A percentile compares a stretch with the other conserved stretches of the same genome.
Evolutionary conservation across 495 filamentous ascomycete genomes (phyloP).

Genomic region (Xylaria bambusicola): DNA sequence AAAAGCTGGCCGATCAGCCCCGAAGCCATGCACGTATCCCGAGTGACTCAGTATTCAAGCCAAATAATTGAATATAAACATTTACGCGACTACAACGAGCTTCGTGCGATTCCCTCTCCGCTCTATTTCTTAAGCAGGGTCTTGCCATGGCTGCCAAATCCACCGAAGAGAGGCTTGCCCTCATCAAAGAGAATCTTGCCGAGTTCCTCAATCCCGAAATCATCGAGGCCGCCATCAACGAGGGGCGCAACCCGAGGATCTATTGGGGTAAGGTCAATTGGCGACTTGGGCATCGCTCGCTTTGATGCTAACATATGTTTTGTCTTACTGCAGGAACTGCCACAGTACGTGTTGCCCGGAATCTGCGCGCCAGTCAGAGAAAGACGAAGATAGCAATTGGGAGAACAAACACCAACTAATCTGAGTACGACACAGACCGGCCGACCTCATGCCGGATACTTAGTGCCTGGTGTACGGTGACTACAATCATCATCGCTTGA

Average conservation of each 20-base stretch:
- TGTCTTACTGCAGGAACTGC: constrained; percentile 59
- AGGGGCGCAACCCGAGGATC: constrained; percentile 70
- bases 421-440: constrained; percentile 54
- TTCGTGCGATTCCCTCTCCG: no score
- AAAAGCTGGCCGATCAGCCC: constrained; percentile 9
- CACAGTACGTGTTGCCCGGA: constrained; percentile 40
- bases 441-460: constrained; percentile 80
- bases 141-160: constrained; percentile 16
- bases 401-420: constrained; percentile 7
- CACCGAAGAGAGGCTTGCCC: constrained; percentile 49
- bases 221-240: constrained; percentile 71
- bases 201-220: constrained; percentile 88
- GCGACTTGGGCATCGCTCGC: no score
- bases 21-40: no score
- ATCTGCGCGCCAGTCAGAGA: no score
- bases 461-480: constrained; percentile 64
- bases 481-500: background rate
- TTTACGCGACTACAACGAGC: no score
- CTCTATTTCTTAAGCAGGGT: no score
- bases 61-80: no score
- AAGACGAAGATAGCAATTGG: background rate
- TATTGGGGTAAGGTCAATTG: constrained; percentile 76
- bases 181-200: constrained; percentile 79
- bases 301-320: background rate
- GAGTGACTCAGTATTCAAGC: constrained; percentile 13